phyloP scores from a whole-genome alignment of 257 asterid species.

The Fraxinus anomala region DNA sequence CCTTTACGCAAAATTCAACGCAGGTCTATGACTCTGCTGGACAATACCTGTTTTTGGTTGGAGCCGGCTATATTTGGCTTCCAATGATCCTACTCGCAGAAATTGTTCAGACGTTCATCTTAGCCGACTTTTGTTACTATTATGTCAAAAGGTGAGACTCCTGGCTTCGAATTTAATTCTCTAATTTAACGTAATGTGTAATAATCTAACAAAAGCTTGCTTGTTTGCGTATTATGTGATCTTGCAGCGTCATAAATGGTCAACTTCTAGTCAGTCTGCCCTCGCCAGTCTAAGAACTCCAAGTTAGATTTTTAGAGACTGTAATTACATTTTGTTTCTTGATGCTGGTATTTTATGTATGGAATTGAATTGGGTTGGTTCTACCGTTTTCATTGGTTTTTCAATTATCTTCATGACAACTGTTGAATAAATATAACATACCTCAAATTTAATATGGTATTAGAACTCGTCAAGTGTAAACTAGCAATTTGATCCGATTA shows the following conservation, averaged over 20 bases:
- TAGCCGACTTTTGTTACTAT: constrained; percentile 90
- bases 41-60: constrained; percentile 50
- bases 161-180: neutral
- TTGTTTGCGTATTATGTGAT: neutral
- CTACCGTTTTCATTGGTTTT: neutral
- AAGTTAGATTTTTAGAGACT: neutral
- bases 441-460: too few relatives aligned
- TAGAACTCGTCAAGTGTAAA: too few relatives aligned
- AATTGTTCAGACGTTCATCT: constrained; percentile 80
- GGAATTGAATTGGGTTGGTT: constrained; percentile 3
- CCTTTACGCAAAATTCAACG: neutral
- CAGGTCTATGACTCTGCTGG: constrained; percentile 81
- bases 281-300: constrained; percentile 46
- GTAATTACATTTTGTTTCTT: constrained; percentile 24
- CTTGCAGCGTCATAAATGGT: constrained; percentile 73
- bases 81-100: constrained; percentile 72
- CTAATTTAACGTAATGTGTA: neutral
- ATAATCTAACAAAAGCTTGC: neutral
- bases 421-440: neutral
- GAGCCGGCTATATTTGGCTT: constrained; percentile 71
- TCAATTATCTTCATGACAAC: neutral
- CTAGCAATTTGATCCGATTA: too few relatives aligned
- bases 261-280: constrained; percentile 63
- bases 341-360: constrained; percentile 9
- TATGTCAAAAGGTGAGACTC: constrained; percentile 71